Conservation (phyloP, 768 basidiomycete genomes). For the Auriscalpium microsporum region DNA sequence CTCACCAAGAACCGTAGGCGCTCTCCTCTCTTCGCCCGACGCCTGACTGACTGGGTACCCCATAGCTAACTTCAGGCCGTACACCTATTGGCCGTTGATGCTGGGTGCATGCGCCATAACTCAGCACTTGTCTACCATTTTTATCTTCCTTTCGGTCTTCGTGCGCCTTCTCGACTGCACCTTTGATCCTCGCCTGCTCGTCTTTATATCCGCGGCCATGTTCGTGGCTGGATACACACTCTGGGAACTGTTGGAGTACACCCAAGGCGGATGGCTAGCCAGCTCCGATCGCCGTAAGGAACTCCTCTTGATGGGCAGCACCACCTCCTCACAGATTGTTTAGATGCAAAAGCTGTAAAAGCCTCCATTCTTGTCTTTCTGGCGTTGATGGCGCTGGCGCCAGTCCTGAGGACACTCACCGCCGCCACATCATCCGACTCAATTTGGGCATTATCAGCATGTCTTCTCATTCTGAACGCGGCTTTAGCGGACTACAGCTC, state of each 20-base stretch:
- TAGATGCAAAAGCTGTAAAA: slow-evolving; percentile 67
- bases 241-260: slow-evolving; percentile 50
- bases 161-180: slow-evolving; percentile 53
- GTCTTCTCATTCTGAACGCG: slow-evolving; percentile 73
- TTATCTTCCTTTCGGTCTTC: slow-evolving; percentile 77
- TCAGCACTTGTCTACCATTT: slow-evolving; percentile 75
- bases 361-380: slow-evolving; percentile 84
- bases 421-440: slow-evolving; percentile 94
- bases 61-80: slow-evolving; percentile 72
- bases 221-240: slow-evolving; percentile 53
- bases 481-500: slow-evolving; percentile 78
- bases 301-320: background rate
- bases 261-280: slow-evolving; percentile 25
- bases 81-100: slow-evolving; percentile 69
- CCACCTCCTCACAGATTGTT: background rate
- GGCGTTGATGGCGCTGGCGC: slow-evolving; percentile 81
- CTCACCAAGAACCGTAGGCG: slow-evolving; percentile 69
- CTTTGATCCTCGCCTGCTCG: slow-evolving; percentile 61
- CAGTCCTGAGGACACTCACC: slow-evolving; percentile 85
- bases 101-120: slow-evolving; percentile 66
- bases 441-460: slow-evolving; percentile 90
- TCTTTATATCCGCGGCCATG: slow-evolving; percentile 52
- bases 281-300: slow-evolving; percentile 9
- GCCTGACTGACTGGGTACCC: slow-evolving; percentile 5
- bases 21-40: background rate